Conservation (phyloP, 108 stramenopile species). For the Cyclotella cryptica region DNA sequence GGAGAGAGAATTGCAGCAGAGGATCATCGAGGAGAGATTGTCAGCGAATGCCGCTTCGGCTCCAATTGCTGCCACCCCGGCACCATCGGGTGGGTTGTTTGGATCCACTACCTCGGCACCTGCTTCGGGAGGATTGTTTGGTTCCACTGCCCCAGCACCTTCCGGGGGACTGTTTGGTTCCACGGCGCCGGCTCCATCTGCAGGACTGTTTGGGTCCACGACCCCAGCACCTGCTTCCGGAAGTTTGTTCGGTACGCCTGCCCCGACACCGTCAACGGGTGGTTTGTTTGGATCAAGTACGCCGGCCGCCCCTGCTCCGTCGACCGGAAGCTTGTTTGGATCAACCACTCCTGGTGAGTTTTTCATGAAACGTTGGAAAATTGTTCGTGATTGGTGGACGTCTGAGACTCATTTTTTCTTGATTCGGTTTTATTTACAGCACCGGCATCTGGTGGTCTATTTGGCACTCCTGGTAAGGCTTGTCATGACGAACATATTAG, state of each 20-base stretch:
- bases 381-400: neutral
- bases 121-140: constrained; percentile 44
- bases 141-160: constrained; percentile 33
- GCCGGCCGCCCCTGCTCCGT: constrained; percentile 7
- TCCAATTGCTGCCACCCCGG: constrained; percentile 29
- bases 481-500: constrained; percentile 16
- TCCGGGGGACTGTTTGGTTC: constrained; percentile 35
- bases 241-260: constrained; percentile 56
- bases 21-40: constrained; percentile 50
- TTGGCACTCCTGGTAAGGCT: constrained; percentile 56
- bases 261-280: constrained; percentile 49
- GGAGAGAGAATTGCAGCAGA: constrained; percentile 62
- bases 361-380: neutral
- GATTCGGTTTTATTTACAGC: constrained; percentile 43
- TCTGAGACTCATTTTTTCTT: neutral
- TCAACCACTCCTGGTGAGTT: constrained; percentile 17
- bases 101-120: constrained; percentile 54
- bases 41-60: constrained; percentile 38
- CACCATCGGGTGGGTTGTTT: constrained; percentile 31
- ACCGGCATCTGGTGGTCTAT: constrained; percentile 52
- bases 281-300: constrained; percentile 56
- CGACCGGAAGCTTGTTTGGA: constrained; percentile 55
- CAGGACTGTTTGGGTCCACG: constrained; percentile 44
- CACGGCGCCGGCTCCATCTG: constrained; percentile 22
- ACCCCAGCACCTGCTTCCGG: constrained; percentile 22